Evolutionary conservation across 1,139 yeast species (phyloP).

Genomic region (Taiozyma sp.): DNA sequence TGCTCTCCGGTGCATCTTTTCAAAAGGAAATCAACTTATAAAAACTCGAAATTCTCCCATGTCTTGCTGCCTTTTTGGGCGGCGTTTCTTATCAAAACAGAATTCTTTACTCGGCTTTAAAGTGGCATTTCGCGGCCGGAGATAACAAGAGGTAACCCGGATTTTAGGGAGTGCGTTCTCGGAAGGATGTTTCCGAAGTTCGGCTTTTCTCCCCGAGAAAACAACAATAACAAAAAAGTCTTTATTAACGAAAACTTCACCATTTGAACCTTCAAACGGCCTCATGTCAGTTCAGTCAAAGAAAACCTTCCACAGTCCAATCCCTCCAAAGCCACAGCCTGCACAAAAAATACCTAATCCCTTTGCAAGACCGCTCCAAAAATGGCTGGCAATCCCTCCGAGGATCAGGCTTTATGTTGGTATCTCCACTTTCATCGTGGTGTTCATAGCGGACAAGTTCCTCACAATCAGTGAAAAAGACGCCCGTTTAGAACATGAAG

Average conservation of each 20-base stretch:
- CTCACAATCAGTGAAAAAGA: constrained; percentile 8
- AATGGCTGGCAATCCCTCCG: constrained; percentile 16
- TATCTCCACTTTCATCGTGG: constrained; percentile 18
- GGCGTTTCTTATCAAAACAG: too few relatives aligned
- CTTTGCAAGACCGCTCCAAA: constrained; percentile 6
- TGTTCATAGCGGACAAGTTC: constrained; percentile 16
- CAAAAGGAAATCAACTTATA: too few relatives aligned
- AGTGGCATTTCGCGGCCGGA: not conserved
- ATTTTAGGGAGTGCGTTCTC: not conserved
- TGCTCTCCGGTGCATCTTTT: too few relatives aligned
- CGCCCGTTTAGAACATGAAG: constrained; percentile 1
- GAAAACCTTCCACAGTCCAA: constrained; percentile 15
- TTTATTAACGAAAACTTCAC: too few relatives aligned
- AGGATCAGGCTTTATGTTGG: constrained; percentile 19
- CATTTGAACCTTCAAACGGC: too few relatives aligned
- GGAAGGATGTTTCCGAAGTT: not conserved
- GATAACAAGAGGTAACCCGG: not conserved
- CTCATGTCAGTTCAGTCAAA: not conserved
- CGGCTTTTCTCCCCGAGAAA: not conserved
- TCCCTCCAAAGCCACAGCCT: not conserved
- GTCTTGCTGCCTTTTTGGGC: too few relatives aligned
- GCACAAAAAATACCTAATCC: not conserved
- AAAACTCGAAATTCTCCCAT: too few relatives aligned
- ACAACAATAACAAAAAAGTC: too few relatives aligned
- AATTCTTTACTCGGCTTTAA: not conserved